Evolutionary conservation across 345 rosid genomes (phyloP), one percentile per base, ranked within the genome.

Genomic region (Aquilaria malaccensis): DNA sequence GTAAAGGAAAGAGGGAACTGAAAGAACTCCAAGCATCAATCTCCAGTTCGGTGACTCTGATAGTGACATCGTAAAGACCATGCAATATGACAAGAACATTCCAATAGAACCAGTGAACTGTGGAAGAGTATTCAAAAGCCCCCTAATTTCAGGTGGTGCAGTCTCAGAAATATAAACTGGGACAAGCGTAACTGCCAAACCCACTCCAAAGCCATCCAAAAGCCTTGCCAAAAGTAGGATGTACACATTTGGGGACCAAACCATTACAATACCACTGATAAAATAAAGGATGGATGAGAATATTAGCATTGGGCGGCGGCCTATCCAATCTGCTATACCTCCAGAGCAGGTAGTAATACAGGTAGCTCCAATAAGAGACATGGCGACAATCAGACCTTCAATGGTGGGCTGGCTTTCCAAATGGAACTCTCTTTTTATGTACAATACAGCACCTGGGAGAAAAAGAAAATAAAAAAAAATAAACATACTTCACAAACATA

Each of bases 141-240:
- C 97, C 70, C 97, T 81, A 13, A 86, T 94, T 73, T 94, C 99
- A 5, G 99, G 89, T 10, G 96, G 97, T n/a, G 99, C 89, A 22
- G 91, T 86, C 81, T 94, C 99, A 0, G 97, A 94, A 73, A 94
- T 85, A 58, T 94, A 94, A 55, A 94, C 81, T 15, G 99, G 99
- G 54, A 85, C 88, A 53, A 94, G 83, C 12, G 97, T 94, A 33
- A 91, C 93, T 9, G 85, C 89, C 78, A 94, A 62, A 62, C 99
- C 97, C 53, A 94, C 84, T 33, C 99, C 99, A 59, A 90, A 82
- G 13, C 99, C 99, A 67, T 86, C 99, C 73, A 91, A 65, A 47
- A 90, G 85, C 80, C 99, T 86, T 41, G 96, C 97, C 64, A 91
- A 59, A 43, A 94, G 95, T 57, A 91, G 70, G 30, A 80, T 73